Conservation (phyloP, 2,329 filamentous ascomycete genomes). For the Hymenoscyphus fructigenus region DNA sequence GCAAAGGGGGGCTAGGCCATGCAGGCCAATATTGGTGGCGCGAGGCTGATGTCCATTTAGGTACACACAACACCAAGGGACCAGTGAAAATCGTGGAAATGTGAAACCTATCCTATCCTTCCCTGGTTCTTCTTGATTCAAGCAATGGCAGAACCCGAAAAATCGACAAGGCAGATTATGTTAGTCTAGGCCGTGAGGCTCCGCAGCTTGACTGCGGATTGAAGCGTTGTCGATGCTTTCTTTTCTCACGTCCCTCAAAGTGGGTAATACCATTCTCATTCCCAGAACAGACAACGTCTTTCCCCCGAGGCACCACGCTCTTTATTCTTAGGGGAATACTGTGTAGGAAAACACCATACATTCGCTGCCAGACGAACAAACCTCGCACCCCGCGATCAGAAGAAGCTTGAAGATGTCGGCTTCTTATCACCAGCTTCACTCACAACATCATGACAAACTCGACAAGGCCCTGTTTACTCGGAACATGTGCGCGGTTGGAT, state of each 20-base stretch:
- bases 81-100: conserved; percentile 2
- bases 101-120: conserved; percentile 1
- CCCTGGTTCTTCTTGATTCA: background rate
- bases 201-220: conserved; percentile 1
- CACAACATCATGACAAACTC: conserved; percentile 18
- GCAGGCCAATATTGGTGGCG: conserved; percentile 17
- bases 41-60: conserved; percentile 10
- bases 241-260: background rate
- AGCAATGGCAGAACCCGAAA: conserved; percentile 4
- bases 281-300: background rate
- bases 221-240: background rate
- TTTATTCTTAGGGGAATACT: background rate
- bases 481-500: conserved; percentile 16
- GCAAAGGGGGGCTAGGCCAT: background rate
- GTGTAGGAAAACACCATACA: background rate
- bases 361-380: background rate
- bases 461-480: conserved; percentile 20
- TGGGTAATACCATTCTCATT: background rate
- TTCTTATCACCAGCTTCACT: conserved; percentile 3
- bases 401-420: conserved; percentile 1
- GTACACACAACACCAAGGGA: background rate
- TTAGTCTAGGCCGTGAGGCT: conserved; percentile 8
- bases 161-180: conserved; percentile 7
- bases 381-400: background rate
- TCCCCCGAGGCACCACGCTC: background rate